These are phyloP conservation scores for Euryodendron excelsum DNA, from an alignment of 148 eudicot species.

Conservation along the genomic window DNA sequence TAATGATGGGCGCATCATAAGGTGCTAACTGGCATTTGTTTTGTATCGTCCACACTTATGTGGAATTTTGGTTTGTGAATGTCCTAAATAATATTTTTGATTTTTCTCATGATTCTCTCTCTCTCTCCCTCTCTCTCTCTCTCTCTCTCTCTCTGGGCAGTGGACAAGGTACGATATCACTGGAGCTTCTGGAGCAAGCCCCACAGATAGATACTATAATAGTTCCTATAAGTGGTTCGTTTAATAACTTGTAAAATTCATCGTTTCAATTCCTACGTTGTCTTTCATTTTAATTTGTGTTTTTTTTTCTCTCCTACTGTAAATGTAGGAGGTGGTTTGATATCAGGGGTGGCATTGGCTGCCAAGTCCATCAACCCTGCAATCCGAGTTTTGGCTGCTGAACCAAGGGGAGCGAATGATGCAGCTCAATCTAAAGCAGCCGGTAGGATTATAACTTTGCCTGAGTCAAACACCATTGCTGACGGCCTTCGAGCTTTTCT, in stretches of 20 bases:
- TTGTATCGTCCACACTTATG: neutral
- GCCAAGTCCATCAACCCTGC: slow-evolving; percentile 85
- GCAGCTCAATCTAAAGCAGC: slow-evolving; percentile 82
- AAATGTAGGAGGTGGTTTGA: slow-evolving; percentile 83
- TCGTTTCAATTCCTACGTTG: neutral
- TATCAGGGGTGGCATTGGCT: slow-evolving; percentile 90
- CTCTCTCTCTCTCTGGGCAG: slow-evolving; percentile 26
- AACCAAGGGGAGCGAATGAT: slow-evolving; percentile 92
- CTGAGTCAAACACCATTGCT: slow-evolving; percentile 76
- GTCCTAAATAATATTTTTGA: neutral
- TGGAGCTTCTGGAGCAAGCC: slow-evolving; percentile 87
- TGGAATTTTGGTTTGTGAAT: neutral
- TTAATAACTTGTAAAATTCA: slow-evolving; percentile 1
- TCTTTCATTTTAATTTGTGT: neutral
- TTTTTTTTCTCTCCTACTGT: neutral
- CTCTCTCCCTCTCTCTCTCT: neutral
- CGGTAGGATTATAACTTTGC: slow-evolving; percentile 58
- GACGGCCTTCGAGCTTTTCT: slow-evolving; percentile 96
- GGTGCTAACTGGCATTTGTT: slow-evolving; percentile 33
- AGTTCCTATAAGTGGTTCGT: slow-evolving; percentile 84
- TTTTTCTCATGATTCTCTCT: neutral
- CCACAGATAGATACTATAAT: slow-evolving; percentile 84
- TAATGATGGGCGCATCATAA: slow-evolving; percentile 79
- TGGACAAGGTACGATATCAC: slow-evolving; percentile 89
- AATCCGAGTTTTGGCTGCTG: slow-evolving; percentile 83